phyloP scores from a whole-genome alignment of 192 early-diverging fungal genomes.

The Obelidium mucronatum region DNA sequence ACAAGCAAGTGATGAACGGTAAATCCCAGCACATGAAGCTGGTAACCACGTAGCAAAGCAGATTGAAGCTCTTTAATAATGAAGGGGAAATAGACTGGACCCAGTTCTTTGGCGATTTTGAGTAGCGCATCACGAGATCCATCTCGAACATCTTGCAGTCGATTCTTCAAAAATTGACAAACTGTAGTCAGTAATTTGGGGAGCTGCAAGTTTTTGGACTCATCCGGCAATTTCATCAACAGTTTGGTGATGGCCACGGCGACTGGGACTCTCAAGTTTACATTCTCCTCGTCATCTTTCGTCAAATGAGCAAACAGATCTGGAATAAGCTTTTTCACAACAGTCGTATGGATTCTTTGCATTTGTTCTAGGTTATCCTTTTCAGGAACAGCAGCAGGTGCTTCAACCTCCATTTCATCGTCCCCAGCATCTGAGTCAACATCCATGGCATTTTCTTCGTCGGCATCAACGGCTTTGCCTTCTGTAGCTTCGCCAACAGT shows the following conservation, averaged over 20 bases:
- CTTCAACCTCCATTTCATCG: conserved; percentile 50
- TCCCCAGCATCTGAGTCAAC: conserved; percentile 47
- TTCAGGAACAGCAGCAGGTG: conserved; percentile 38
- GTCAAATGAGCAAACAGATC: conserved; percentile 76
- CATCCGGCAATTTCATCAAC: conserved; percentile 79
- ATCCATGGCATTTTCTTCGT: conserved; percentile 14
- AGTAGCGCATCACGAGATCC: conserved; percentile 84
- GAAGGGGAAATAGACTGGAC: conserved; percentile 84
- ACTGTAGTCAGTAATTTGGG: conserved; percentile 87
- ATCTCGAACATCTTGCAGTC: conserved; percentile 83
- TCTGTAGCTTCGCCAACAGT: conserved; percentile 41
- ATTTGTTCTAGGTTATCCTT: conserved; percentile 33
- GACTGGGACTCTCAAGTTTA: conserved; percentile 84
- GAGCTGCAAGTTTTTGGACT: conserved; percentile 79
- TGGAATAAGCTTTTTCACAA: conserved; percentile 84
- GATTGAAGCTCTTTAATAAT: conserved; percentile 84
- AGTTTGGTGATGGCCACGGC: conserved; percentile 85
- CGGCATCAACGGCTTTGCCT: conserved; percentile 34
- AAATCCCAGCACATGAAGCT: conserved; percentile 94
- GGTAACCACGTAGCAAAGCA: conserved; percentile 83
- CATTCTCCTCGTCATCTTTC: conserved; percentile 74
- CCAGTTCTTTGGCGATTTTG: conserved; percentile 85
- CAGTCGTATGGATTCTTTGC: conserved; percentile 69
- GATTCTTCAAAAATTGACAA: conserved; percentile 84
- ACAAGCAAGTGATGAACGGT: conserved; percentile 87